A percentile compares a stretch with the other conserved stretches of the same genome.
Conservation (phyloP, 176 grass and related monocot genomes). For the Aegilops tauschii region DNA sequence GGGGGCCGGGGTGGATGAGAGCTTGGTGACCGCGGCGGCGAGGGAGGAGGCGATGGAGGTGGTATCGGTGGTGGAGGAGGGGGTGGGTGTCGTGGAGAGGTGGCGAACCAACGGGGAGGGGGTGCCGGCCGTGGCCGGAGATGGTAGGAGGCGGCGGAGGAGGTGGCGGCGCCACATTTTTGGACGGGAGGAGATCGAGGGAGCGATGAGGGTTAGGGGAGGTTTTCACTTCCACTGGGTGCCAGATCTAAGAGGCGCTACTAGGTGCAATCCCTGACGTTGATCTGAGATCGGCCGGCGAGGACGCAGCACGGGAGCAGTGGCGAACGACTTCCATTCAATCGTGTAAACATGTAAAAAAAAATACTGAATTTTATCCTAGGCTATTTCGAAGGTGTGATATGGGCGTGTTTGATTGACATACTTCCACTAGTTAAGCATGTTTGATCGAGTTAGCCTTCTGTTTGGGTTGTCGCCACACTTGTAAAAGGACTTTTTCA, state of each 20-base stretch:
- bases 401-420: too few relatives aligned
- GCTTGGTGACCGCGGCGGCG: conserved; percentile 41
- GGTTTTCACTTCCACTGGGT: background rate
- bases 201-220: conserved; percentile 17
- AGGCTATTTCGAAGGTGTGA: too few relatives aligned
- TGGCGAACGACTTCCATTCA: too few relatives aligned
- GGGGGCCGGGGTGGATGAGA: conserved; percentile 39
- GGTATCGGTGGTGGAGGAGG: conserved; percentile 8
- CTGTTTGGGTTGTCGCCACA: too few relatives aligned
- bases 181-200: conserved; percentile 27
- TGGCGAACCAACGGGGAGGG: background rate
- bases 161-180: conserved; percentile 69
- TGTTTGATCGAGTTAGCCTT: too few relatives aligned
- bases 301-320: too few relatives aligned
- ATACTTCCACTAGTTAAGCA: too few relatives aligned
- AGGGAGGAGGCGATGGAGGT: conserved; percentile 64
- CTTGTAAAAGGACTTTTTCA: too few relatives aligned
- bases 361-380: too few relatives aligned
- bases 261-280: background rate
- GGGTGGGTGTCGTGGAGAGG: background rate
- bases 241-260: background rate
- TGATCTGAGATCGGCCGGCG: conserved; percentile 19
- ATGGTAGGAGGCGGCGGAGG: conserved; percentile 40
- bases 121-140: conserved; percentile 1
- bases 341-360: too few relatives aligned